Percentiles rank a stretch among this genome's conserved stretches.
Evolutionary conservation across 805 yeast species (phyloP).

Genomic region (Cyberlindnera sargentensis): DNA sequence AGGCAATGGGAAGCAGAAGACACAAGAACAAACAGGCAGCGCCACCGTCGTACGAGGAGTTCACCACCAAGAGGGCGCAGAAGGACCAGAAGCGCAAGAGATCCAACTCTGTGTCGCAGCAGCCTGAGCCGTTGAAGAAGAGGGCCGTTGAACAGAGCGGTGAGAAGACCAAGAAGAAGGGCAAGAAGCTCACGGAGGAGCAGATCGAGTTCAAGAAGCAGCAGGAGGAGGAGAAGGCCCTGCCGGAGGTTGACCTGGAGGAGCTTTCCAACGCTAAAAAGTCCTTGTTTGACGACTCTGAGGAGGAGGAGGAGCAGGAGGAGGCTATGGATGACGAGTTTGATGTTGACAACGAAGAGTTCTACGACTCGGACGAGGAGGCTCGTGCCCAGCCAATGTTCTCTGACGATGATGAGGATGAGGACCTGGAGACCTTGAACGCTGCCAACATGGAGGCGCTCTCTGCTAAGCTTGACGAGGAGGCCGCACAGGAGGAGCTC

Average conservation of each 20-base stretch:
- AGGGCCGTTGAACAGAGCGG: conserved; percentile 16
- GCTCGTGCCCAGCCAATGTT: conserved; percentile 22
- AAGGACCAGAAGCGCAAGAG: conserved; percentile 30
- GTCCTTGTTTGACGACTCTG: conserved; percentile 61
- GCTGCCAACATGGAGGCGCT: conserved; percentile 80
- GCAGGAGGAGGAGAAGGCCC: conserved; percentile 36
- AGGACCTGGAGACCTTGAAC: conserved; percentile 63
- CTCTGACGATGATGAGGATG: conserved; percentile 39
- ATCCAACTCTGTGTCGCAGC: conserved; percentile 25
- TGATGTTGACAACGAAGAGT: conserved; percentile 45
- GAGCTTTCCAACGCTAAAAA: conserved; percentile 65
- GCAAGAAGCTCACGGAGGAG: conserved; percentile 23
- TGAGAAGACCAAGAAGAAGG: conserved; percentile 11
- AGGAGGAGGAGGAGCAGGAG: conserved; percentile 26
- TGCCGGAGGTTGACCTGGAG: conserved; percentile 63
- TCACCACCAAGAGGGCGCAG: conserved; percentile 40
- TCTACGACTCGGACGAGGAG: conserved; percentile 23
- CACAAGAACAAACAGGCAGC: conserved; percentile 88
- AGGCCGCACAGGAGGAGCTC: conserved; percentile 49
- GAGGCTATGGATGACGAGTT: conserved; percentile 36
- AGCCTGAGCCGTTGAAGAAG: conserved; percentile 19
- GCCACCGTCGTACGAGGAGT: conserved; percentile 86
- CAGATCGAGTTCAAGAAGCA: conserved; percentile 17
- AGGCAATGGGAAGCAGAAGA: conserved; percentile 76
- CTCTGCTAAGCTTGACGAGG: conserved; percentile 58